Evolutionary conservation across 805 yeast species (phyloP), one percentile per base, ranked within the genome.

Genomic region (Metschnikowia amazonensis): DNA sequence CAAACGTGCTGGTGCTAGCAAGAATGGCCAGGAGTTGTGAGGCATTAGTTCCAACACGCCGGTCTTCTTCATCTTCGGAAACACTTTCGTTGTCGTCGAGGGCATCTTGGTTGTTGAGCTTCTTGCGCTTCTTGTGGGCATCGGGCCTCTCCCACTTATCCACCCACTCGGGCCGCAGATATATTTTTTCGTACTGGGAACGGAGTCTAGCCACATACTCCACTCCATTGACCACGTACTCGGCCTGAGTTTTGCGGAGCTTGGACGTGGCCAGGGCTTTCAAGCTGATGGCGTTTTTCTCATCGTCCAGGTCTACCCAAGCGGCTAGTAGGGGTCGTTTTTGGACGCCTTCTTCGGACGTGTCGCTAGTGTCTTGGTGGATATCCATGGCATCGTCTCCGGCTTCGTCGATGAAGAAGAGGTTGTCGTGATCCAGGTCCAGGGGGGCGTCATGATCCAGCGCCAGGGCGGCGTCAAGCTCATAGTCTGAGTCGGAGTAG

Each of bases 271-370:
- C 80, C 52, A 84, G 83, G 1, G 82, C 69, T 13, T 72, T 60
- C 25, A 94, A 65, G 1, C 94, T 79, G 5, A 92, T 74, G 17
- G 69, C 67, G 21, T 86, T 54, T 36, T 72, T 73, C 50, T 90
- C 98, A 63, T 94, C 99, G 58, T 90, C 98, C 47, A 95, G 84
- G 66, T 94, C 99, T 13, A 64, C 64, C 99, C 99, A 94, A 16
- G 51, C 58, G 17, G 25, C 21, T 30, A 39, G 25, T 30, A 39
- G 35, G 5, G 10, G 25, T 16, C 35, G 34, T 11, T 4, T 14
- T 14, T 17, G 20, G 2, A 74, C 78, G 28, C 52, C 58, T n/a
- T 55, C 66, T 5, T 60, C 65, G 9, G 54, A 56, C 5, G 7
- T 7, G 4, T 33, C 24, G 24, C 14, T 14, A 2, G 59, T 64